Evolutionary conservation across 768 basidiomycete species (phyloP), one percentile per base, ranked within the genome.

Genomic region (Psilocybe sp.): DNA sequence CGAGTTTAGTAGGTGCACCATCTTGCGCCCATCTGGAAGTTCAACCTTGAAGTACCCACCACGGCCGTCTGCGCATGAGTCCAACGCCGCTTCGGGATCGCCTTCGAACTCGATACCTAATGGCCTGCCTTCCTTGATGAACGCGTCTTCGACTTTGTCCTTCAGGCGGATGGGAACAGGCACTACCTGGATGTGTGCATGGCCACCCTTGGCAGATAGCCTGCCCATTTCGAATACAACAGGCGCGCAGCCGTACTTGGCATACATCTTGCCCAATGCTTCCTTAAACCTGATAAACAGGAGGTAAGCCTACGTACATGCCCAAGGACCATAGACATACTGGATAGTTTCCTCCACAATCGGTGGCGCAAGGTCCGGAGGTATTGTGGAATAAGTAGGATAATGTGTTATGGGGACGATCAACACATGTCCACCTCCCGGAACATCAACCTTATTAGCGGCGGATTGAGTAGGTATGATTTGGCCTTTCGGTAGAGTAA

Each of bases 401-500:
- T 91, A 92, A 67, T 99, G 97, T 0, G 89, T 84, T 61, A 99
- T 92, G 12, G 92, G 92, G 20, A 98, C 87, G 49, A 98, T 88
- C 35, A 99, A 79, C 34, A 96, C 86, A 64, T 99, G 97, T 0
- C 97, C 97, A 16, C 97, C 97, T 15, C 97, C 97, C 1, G 97
- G 97, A 16, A 98, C 87, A 55, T 68, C 61, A 11, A 68, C 67
- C 57, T 73, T 69, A 36, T 76, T 72, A 14, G 71, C 68, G 2
- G 74, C 66, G 20, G 80, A 76, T 40, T 85, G 84, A 5, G 93
- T 95, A 14, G 91, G 89, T 39, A 92, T 79, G 38, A 98, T 85
- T 65, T 96, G 93, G 2, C 97, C 97, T 65, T 97, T 98, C 0
- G 97, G 90, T n/a, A 98, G 71, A 0, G 97, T 95, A 43, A 98